These are phyloP conservation scores for Protea cynaroides DNA, from an alignment of 164 flowering plant species.

Conservation along the genomic window DNA sequence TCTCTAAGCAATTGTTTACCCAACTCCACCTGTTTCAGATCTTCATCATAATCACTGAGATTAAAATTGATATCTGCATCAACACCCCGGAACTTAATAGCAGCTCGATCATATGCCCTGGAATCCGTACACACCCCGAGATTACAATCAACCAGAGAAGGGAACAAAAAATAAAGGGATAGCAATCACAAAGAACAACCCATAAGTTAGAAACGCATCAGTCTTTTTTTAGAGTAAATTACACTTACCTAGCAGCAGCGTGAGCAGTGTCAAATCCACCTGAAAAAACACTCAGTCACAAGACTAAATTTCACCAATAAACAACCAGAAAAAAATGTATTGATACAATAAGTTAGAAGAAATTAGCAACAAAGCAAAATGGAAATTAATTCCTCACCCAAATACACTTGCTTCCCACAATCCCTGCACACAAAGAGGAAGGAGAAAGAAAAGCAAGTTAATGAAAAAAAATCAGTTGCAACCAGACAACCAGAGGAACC, in stretches of 20 bases:
- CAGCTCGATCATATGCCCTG: conserved; percentile 96
- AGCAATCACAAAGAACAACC: not conserved
- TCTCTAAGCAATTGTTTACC: not conserved
- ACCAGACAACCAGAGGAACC: not conserved
- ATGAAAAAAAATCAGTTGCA: not conserved
- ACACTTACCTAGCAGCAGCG: conserved; percentile 69
- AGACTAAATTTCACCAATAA: not conserved
- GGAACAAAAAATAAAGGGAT: not conserved
- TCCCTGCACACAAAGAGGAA: conserved; percentile 42
- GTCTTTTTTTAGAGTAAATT: not conserved
- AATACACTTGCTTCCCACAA: conserved; percentile 80
- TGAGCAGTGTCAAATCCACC: conserved; percentile 90
- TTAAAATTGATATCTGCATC: conserved; percentile 89
- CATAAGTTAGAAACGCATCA: no score
- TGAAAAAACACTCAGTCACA: conserved; percentile 16
- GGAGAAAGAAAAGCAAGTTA: not conserved
- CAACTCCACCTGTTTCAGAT: conserved; percentile 58
- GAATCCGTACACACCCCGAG: conserved; percentile 10
- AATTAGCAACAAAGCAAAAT: not conserved
- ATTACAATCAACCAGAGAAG: not conserved
- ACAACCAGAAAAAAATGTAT: not conserved
- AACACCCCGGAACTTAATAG: conserved; percentile 82
- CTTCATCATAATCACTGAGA: conserved; percentile 71
- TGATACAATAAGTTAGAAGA: not conserved
- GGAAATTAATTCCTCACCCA: conserved; percentile 38